Percentiles rank a stretch among this genome's conserved stretches.
Conservation (phyloP, 129 eudicot species). For the Pittosporum tobira region DNA sequence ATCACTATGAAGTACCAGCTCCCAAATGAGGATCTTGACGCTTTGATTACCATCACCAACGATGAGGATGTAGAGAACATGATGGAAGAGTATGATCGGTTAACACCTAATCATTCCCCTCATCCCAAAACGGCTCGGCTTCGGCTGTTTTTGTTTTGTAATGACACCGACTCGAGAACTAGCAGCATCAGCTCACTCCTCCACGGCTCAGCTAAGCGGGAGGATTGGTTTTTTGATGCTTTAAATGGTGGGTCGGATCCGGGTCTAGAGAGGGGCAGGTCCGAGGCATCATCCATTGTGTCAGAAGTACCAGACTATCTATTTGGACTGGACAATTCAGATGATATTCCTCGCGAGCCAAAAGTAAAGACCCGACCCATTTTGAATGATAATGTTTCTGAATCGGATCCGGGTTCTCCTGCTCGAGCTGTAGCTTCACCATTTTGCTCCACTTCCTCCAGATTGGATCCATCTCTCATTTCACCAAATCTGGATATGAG, state of each 20-base stretch:
- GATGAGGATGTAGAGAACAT: constrained; percentile 95
- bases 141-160: constrained; percentile 59
- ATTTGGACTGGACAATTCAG: constrained; percentile 72
- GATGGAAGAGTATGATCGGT: constrained; percentile 88
- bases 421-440: constrained; percentile 49
- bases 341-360: constrained; percentile 33
- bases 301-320: constrained; percentile 87
- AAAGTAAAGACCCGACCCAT: constrained; percentile 22
- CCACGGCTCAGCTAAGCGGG: constrained; percentile 74
- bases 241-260: constrained; percentile 55
- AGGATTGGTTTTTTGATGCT: constrained; percentile 84
- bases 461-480: constrained; percentile 29
- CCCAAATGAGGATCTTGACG: constrained; percentile 86
- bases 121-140: constrained; percentile 50
- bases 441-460: constrained; percentile 55
- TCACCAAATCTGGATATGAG: constrained; percentile 50
- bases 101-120: constrained; percentile 26
- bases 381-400: constrained; percentile 28
- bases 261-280: constrained; percentile 60
- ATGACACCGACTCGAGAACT: constrained; percentile 45
- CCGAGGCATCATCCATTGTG: constrained; percentile 74
- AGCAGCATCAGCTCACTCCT: constrained; percentile 70
- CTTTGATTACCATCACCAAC: constrained; percentile 60
- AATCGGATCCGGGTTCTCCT: constrained; percentile 78
- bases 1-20: constrained; percentile 82